phyloP scores from a whole-genome alignment of 1,139 yeast species.

The Tardiomyces depauwii region DNA sequence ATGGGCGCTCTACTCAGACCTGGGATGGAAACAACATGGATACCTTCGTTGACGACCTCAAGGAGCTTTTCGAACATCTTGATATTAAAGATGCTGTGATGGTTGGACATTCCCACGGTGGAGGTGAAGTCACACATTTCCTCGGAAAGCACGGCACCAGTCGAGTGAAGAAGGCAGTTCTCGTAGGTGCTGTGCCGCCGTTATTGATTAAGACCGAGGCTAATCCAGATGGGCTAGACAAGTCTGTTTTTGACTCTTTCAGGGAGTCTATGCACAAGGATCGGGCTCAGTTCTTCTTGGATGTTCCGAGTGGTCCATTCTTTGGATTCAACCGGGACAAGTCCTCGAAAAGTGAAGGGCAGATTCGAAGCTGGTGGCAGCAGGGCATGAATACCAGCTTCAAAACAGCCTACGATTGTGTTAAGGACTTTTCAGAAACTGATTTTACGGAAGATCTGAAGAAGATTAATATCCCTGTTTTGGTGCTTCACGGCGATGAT shows the following conservation, averaged over 20 bases:
- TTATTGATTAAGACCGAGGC: conserved; percentile 5
- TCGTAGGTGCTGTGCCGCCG: conserved; percentile 8
- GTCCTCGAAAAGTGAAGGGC: conserved; percentile 5
- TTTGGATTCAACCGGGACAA: conserved; percentile 7
- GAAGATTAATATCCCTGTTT: conserved; percentile 5
- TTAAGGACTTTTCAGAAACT: conserved; percentile 8
- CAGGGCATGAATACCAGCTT: conserved; percentile 9
- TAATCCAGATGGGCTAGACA: conserved; percentile 6
- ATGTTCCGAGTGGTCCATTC: conserved; percentile 7
- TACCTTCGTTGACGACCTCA: conserved; percentile 7
- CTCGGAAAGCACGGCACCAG: conserved; percentile 5
- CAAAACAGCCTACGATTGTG: conserved; percentile 6
- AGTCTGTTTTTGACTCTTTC: conserved; percentile 6
- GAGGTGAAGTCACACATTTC: conserved; percentile 9
- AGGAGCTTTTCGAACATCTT: conserved; percentile 6
- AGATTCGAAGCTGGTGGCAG: conserved; percentile 9
- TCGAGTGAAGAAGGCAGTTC: conserved; percentile 8
- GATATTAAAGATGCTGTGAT: conserved; percentile 7
- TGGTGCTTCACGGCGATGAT: conserved; percentile 10
- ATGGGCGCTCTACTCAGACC: conserved; percentile 6
- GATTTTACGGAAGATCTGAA: conserved; percentile 8
- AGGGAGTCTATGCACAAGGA: conserved; percentile 4
- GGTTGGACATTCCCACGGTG: conserved; percentile 10
- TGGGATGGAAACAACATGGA: conserved; percentile 9
- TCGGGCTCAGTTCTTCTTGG: conserved; percentile 8